Base-by-base conservation (phyloP, 1,139 yeast species). In the Citeromyces hawaiiensis region DNA sequence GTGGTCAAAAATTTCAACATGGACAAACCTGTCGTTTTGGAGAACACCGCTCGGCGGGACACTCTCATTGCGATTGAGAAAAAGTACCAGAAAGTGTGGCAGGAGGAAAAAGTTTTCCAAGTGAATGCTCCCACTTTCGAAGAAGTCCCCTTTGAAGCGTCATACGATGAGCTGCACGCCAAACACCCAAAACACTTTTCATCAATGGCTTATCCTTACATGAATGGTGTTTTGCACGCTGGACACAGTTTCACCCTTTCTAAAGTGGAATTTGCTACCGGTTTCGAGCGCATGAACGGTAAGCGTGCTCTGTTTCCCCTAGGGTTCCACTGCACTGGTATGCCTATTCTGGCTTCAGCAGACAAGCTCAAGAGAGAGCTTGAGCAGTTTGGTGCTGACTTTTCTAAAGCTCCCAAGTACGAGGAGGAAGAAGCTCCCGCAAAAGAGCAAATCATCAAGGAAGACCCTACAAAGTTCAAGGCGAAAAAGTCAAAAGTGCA, bases 301-400 rank as follows among this genome's bases (percentile, higher is more conserved):
- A 86, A 83, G 63, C 74, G 83, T 52, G 96, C 96, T 30, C 67
- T 91, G 46, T 91, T 86, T 65, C 98, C 99, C 39, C 71, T 93
- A 45, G 99, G 98, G 40, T 91, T 91, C 79, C 99, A 91, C 63
- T 93, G 98, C 72, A 91, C 98, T 36, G 99, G 99, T 69, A 83
- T 91, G 96, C 98, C 99, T 43, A 93, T 91, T 59, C 82, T 77
- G 66, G 91, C 98, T 14, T 75, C 96, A 54, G 98, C 99, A 38
- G 99, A 91, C 63, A 91, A 91, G 63, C 73, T 93, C 53, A 76
- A 77, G 55, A 76, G 98, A 60, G 98, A 91, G 68, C 70, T 88
- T 44, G 97, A 91, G 63, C 62, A 76, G 58, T 91, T 91, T 59
- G 98, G 99, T 38, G 68, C 63, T 23, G 88, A 85, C 54, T 91